Base-by-base conservation (phyloP, 495 filamentous ascomycete species). In the Podospora appendiculata region DNA sequence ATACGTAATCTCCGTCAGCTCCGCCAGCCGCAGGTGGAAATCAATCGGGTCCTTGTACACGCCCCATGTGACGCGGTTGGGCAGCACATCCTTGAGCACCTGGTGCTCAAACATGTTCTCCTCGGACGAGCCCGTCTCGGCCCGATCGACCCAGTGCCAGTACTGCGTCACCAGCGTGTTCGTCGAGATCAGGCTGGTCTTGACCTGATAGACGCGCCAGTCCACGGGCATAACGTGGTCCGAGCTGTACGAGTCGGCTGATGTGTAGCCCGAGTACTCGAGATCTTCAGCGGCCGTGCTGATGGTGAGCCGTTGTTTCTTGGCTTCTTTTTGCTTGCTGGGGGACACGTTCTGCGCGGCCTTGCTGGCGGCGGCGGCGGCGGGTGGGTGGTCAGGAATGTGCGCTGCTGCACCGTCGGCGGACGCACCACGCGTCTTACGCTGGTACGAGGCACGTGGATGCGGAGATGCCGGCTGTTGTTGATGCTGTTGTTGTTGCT, bases 141-240 rank as follows among this genome's bases (percentile, higher is more conserved):
- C 33, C 33, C 12, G 14, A 33, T 41, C 53, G 46, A 70, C 33
- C 65, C 65, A 77, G 50, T 73, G 73, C 73, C 73, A 75, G 63
- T 77, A 77, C 55, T 77, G 74, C n/a, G 72, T 76, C 12, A 74
- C 65, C 4, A 63, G 32, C 2, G 59, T 47, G 53, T 68, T 70
- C 32, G 64, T 75, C 4, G 72, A 66, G 17, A 70, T 52, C 10
- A 48, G 48, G 34, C 52, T 54, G 33, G 67, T 69, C 64, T 73
- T 73, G 56, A 77, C 68, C 52, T 76, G 73, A n/a, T 70, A 58
- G 8, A 77, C 50, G 14, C 72, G 67, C 63, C 69, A 77, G 65
- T 77, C 74, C 8, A 64, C 59, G 12, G 63, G 48, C 52, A 64
- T 65, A 32, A 77, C 65, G 38, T 53, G 49, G 19, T 72, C 71